These are phyloP conservation scores for Eleusine coracana DNA, from an alignment of 176 grass and related monocot genomes.

Conservation along the genomic window DNA sequence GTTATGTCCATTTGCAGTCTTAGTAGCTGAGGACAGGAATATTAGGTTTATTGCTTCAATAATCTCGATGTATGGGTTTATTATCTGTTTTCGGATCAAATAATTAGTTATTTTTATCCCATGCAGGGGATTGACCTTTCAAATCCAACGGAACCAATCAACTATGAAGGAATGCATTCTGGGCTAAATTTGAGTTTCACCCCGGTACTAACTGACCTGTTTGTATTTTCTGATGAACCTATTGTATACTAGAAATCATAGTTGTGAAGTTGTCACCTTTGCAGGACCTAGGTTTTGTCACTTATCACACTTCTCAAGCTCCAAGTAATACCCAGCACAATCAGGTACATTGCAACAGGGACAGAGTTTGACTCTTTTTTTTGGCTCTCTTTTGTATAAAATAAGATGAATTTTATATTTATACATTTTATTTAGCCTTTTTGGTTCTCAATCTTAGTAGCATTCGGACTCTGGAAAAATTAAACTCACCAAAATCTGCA, in stretches of 20 bases:
- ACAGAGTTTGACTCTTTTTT: not conserved
- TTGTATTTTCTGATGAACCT: not conserved
- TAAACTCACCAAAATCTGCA: not conserved
- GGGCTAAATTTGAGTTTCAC: conserved; percentile 37
- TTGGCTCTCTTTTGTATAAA: not conserved
- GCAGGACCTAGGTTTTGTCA: conserved; percentile 37
- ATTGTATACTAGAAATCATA: not conserved
- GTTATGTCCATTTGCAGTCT: not conserved
- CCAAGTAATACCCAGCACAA: conserved; percentile 25
- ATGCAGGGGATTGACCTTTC: conserved; percentile 55
- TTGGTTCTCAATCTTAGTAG: not conserved
- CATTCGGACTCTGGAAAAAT: not conserved
- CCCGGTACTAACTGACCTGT: conserved; percentile 37
- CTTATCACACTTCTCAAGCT: conserved; percentile 24
- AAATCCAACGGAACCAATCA: conserved; percentile 47
- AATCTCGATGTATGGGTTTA: conserved; percentile 43
- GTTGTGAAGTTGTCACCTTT: not conserved
- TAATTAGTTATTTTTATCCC: conserved; percentile 16
- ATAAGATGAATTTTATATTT: not conserved
- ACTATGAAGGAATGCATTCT: conserved; percentile 54
- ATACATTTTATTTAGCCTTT: not conserved
- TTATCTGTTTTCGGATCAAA: not conserved
- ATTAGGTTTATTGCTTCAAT: not conserved
- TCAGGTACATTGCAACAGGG: conserved; percentile 2
- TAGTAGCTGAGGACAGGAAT: not conserved